Evolutionary conservation across 345 rosid genomes (phyloP).

Genomic region (Hibiscus trionum): DNA sequence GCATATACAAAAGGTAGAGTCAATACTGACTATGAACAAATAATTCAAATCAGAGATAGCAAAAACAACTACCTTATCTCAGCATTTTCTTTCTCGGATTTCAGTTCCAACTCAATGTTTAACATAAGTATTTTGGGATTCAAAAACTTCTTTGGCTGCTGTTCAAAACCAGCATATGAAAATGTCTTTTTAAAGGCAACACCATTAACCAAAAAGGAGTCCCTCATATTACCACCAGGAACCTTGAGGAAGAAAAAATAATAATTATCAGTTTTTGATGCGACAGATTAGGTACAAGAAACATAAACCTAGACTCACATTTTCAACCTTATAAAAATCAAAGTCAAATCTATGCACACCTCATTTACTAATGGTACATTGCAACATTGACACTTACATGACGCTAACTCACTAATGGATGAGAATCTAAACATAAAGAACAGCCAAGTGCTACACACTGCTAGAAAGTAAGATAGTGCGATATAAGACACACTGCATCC

Average conservation of each 20-base stretch:
- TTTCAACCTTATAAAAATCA: background rate
- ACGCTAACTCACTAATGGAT: background rate
- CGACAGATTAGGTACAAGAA: background rate
- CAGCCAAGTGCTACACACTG: background rate
- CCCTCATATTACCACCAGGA: constrained; percentile 95
- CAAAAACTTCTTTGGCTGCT: constrained; percentile 88
- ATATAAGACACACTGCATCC: background rate
- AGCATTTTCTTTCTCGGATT: constrained; percentile 99
- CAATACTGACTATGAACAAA: constrained; percentile 5
- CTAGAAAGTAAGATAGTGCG: background rate
- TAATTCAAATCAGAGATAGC: background rate
- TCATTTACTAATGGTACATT: background rate
- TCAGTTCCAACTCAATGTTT: constrained; percentile 88
- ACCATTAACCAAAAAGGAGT: constrained; percentile 92
- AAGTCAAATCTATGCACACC: background rate
- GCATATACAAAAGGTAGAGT: constrained; percentile 11
- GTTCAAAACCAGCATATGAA: constrained; percentile 98
- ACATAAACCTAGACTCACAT: background rate
- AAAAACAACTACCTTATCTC: constrained; percentile 65
- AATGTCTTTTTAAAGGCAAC: constrained; percentile 99
- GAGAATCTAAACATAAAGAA: background rate
- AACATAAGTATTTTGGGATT: constrained; percentile 76
- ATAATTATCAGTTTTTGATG: background rate
- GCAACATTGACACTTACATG: background rate
- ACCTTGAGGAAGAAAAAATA: constrained; percentile 39